These are phyloP conservation scores for Flaveria sonorensis DNA, from an alignment of 129 eudicot species.

Conservation along the genomic window DNA sequence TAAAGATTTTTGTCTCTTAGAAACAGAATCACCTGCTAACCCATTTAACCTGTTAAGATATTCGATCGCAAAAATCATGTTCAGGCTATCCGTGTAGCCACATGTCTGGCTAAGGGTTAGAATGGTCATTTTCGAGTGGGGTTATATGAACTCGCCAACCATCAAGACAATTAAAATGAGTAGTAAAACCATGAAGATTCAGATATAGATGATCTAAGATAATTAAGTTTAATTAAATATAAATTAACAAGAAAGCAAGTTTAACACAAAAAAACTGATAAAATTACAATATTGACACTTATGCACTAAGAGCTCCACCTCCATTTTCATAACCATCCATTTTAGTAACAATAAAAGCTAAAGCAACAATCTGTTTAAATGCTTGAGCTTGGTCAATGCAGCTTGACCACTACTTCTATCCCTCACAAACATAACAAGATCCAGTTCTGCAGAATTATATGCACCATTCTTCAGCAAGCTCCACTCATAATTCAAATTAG, in stretches of 20 bases:
- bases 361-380: constrained; percentile 91
- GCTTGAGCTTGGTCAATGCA: constrained; percentile 97
- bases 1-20: no score
- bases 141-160: no score
- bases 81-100: no score
- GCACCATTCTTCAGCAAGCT: constrained; percentile 1
- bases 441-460: constrained; percentile 63
- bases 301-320: constrained; percentile 99
- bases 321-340: constrained; percentile 99
- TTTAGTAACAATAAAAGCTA: constrained; percentile 90
- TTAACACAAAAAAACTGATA: neutral
- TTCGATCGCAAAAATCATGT: no score
- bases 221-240: no score
- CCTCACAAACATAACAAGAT: constrained; percentile 92
- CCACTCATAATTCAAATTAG: neutral
- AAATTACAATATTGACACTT: constrained; percentile 38
- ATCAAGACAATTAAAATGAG: neutral
- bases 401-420: constrained; percentile 99
- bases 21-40: no score
- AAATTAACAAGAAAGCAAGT: neutral
- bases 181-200: neutral
- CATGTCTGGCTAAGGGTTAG: no score
- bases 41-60: no score
- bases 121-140: no score
- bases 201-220: neutral